A percentile compares a stretch with the other conserved stretches of the same genome.
Conservation (phyloP, 306 rosid species). For the Cicer arietinum region DNA sequence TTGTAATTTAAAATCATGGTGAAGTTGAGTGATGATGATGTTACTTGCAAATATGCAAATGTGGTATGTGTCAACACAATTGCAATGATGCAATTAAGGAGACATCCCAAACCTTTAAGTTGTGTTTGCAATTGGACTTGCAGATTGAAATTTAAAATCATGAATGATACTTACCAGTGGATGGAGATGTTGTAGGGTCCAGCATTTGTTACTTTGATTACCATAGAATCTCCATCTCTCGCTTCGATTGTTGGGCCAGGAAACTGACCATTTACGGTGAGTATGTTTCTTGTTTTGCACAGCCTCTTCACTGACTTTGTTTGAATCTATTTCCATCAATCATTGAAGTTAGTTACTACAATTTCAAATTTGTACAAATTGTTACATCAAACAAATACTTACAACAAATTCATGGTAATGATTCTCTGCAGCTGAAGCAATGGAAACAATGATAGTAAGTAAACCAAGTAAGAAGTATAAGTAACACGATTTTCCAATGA, state of each 20-base stretch:
- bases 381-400: constrained; percentile 43
- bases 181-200: constrained; percentile 72
- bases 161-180: constrained; percentile 67
- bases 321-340: constrained; percentile 55
- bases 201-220: constrained; percentile 63
- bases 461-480: constrained; percentile 52
- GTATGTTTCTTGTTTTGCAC: constrained; percentile 69
- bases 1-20: too few species aligned
- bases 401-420: constrained; percentile 86
- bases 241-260: constrained; percentile 76
- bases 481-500: background rate
- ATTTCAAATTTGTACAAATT: background rate
- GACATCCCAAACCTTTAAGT: background rate
- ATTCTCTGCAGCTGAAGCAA: constrained; percentile 54
- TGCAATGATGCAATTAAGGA: background rate
- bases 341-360: constrained; percentile 11
- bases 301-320: constrained; percentile 75
- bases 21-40: too few species aligned
- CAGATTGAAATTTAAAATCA: background rate
- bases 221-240: constrained; percentile 81
- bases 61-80: background rate
- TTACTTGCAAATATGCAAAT: too few species aligned
- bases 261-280: constrained; percentile 82
- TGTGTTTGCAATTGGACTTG: background rate
- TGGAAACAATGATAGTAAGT: constrained; percentile 50